Conservation (phyloP, 805 yeast species). For the Ogataea henricii region DNA sequence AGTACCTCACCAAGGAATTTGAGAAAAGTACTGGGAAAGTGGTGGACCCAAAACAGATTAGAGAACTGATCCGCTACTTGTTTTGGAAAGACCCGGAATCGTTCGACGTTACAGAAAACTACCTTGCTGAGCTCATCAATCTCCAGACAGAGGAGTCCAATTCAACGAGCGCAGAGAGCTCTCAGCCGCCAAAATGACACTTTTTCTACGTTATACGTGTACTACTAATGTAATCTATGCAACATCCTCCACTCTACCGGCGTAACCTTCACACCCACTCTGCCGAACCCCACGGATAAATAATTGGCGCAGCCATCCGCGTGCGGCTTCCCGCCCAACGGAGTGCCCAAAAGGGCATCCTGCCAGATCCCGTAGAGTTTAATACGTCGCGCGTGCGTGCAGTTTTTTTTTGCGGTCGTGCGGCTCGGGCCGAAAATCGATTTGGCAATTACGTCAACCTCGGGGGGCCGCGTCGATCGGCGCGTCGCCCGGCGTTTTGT, state of each 20-base stretch:
- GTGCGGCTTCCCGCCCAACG: neutral
- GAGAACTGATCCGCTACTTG: slow-evolving; percentile 52
- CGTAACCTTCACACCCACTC: neutral
- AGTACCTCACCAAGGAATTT: slow-evolving; percentile 61
- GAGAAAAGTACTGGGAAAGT: slow-evolving; percentile 53
- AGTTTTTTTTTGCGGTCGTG: slow-evolving; percentile 1
- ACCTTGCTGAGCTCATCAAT: slow-evolving; percentile 38
- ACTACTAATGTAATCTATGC: neutral
- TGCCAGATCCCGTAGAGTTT: neutral
- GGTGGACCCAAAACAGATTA: slow-evolving; percentile 55
- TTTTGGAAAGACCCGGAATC: slow-evolving; percentile 56
- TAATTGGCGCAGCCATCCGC: neutral
- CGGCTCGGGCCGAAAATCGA: slow-evolving; percentile 1
- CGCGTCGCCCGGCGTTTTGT: neutral
- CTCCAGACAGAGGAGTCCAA: neutral
- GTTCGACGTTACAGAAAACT: slow-evolving; percentile 57
- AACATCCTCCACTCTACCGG: too few relatives aligned
- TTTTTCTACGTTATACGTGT: neutral
- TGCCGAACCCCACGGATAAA: neutral
- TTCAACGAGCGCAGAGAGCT: neutral
- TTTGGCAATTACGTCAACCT: neutral
- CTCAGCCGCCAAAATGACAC: neutral
- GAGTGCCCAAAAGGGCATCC: slow-evolving; percentile 1
- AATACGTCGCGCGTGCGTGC: slow-evolving; percentile 2
- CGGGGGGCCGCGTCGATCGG: slow-evolving; percentile 2